Evolutionary conservation across 1,284 basidiomycete species (phyloP).

Genomic region (Volvariella volvacea): DNA sequence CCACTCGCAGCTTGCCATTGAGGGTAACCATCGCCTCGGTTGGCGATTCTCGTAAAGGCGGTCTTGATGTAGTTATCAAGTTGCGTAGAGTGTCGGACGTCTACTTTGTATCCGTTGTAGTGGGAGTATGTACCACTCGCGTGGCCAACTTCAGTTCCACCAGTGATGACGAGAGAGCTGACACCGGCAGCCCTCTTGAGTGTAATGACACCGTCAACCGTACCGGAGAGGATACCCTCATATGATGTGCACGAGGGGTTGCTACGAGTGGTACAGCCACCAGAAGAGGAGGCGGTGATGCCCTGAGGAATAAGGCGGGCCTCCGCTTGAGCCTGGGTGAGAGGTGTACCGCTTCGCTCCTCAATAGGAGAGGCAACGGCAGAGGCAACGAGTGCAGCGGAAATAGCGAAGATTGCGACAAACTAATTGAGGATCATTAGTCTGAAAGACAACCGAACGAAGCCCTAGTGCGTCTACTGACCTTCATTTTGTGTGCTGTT

Average conservation of each 20-base stretch:
- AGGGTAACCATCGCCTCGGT: constrained; percentile 19
- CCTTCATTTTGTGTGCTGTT: no score
- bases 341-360: constrained; percentile 7
- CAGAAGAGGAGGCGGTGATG: constrained; percentile 17
- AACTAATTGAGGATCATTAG: background rate
- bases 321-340: constrained; percentile 19
- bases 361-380: background rate
- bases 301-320: constrained; percentile 13
- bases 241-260: constrained; percentile 18
- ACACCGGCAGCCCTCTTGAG: constrained; percentile 16
- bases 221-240: constrained; percentile 17
- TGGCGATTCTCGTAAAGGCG: constrained; percentile 17
- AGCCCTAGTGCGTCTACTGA: no score
- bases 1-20: constrained; percentile 20
- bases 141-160: constrained; percentile 20
- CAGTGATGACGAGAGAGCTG: constrained; percentile 17
- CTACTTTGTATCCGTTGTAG: constrained; percentile 20
- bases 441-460: no score
- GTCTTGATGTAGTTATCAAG: constrained; percentile 19
- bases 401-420: constrained; percentile 1
- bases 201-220: constrained; percentile 19
- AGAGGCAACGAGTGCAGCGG: background rate
- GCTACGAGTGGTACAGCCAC: constrained; percentile 16
- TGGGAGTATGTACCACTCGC: constrained; percentile 19
- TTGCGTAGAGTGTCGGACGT: constrained; percentile 14